Percentiles rank a stretch among this genome's conserved stretches.
These are phyloP conservation scores for Sugiyamaella novakii DNA, from an alignment of 1,139 yeast species.

Conservation along the genomic window DNA sequence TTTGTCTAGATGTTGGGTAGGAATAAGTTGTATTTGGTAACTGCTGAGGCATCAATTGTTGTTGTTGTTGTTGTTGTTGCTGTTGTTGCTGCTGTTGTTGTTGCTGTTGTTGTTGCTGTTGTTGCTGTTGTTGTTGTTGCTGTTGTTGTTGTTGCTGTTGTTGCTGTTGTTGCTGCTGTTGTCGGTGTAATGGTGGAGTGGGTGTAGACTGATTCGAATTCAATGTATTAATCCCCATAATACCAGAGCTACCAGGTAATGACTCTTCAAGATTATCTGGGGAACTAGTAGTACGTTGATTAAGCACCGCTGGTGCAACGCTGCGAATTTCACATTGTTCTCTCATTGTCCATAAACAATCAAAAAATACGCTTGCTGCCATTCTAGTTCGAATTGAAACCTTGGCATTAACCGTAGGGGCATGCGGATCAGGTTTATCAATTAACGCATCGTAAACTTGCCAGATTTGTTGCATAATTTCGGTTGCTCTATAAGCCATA, in stretches of 20 bases:
- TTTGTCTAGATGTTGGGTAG: slow-evolving; percentile 19
- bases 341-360: slow-evolving; percentile 77
- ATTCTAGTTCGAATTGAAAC: slow-evolving; percentile 73
- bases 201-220: background rate
- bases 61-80: slow-evolving; percentile 14
- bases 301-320: slow-evolving; percentile 42
- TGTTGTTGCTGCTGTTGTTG: too few relatives aligned
- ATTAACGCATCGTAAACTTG: slow-evolving; percentile 67
- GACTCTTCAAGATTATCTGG: slow-evolving; percentile 26
- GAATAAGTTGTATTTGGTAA: slow-evolving; percentile 14
- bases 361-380: slow-evolving; percentile 93
- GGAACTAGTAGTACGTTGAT: slow-evolving; percentile 33
- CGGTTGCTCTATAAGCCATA: slow-evolving; percentile 88
- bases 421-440: slow-evolving; percentile 23
- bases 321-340: slow-evolving; percentile 71
- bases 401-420: slow-evolving; percentile 41
- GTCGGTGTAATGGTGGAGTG: slow-evolving; percentile 3
- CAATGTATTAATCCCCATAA: slow-evolving; percentile 4
- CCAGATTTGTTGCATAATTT: slow-evolving; percentile 95
- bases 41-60: slow-evolving; percentile 10
- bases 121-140: too few relatives aligned
- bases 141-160: too few relatives aligned
- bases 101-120: too few relatives aligned
- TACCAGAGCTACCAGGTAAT: background rate
- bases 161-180: too few relatives aligned